Base-by-base conservation (phyloP, 2,329 filamentous ascomycete genomes). In the Ascochyta rabiei region DNA sequence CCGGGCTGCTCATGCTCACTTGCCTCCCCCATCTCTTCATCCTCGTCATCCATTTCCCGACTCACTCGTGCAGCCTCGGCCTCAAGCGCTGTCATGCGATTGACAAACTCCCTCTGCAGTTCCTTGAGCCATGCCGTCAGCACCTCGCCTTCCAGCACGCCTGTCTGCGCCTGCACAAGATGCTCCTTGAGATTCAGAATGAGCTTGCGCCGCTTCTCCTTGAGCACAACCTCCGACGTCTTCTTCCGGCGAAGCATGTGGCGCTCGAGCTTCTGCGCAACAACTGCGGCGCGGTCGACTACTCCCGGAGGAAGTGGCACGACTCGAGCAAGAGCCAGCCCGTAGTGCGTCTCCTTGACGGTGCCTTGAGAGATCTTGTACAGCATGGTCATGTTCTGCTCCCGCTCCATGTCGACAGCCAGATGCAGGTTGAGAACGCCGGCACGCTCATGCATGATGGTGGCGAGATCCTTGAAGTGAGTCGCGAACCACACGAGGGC, bases 401-500 rank as follows among this genome's bases (percentile, higher is more conserved):
- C 78, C 2, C 83, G 76, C 0, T 77, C 73, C 40, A 87, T 85
- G 37, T 92, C 83, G 0, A 93, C 89, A 0, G 86, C 83, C 2
- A 98, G 82, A 68, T 97, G 92, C 2, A 96, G 79, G 61, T 91
- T 96, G 21, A 93, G 80, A 0, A 97, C 91, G 0, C 92, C 92
- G 15, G 84, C 85, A 10, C 90, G 84, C 60, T 92, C 87, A 1
- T 84, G 81, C 56, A 97, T 81, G 31, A 93, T 90, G 2, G 82
- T 83, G 0, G 92, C 88, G 2, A 99, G 80, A 57, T 97, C 90
- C 31, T 85, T 81, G 70, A 97, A 99, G 70, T 99, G 96, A 0
- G 95, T 98, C 1, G 89, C 91, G 75, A 99, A 99, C 87, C 91
- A 97, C 0, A 97, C 86, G 0, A 90, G 81, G 0, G 92, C 88